These are phyloP conservation scores for Albifimbria verrucaria DNA, from an alignment of 2,329 filamentous ascomycete genomes.

Conservation along the genomic window DNA sequence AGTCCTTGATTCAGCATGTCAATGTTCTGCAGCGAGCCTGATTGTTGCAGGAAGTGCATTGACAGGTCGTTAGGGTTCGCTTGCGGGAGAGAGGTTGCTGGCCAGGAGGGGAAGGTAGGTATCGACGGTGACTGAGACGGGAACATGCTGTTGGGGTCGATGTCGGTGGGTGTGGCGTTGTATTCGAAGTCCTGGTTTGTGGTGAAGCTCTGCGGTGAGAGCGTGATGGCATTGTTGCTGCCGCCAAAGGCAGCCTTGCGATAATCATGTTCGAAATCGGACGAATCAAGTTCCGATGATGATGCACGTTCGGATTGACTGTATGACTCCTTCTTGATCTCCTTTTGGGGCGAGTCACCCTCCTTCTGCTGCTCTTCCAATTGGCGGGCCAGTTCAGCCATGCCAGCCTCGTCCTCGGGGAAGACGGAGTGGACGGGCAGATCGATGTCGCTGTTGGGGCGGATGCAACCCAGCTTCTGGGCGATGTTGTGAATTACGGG, in stretches of 20 bases:
- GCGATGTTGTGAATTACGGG: conserved; percentile 65
- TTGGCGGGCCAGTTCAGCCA: conserved; percentile 54
- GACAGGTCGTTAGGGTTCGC: conserved; percentile 18
- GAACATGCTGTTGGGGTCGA: conserved; percentile 31
- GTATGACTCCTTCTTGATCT: conserved; percentile 17
- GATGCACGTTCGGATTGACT: conserved; percentile 42
- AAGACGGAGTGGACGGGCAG: conserved; percentile 56
- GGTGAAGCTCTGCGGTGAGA: conserved; percentile 53
- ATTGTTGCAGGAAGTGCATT: conserved; percentile 41
- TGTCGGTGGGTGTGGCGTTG: conserved; percentile 27
- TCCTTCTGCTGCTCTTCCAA: conserved; percentile 45
- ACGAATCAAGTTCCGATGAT: conserved; percentile 53
- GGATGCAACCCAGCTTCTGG: conserved; percentile 60
- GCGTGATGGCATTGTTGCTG: conserved; percentile 39
- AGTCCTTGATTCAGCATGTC: conserved; percentile 47
- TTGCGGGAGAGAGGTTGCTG: conserved; percentile 11
- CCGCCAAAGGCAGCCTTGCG: conserved; percentile 43
- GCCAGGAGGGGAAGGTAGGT: conserved; percentile 28
- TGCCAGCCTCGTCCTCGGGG: conserved; percentile 58
- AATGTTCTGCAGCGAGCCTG: conserved; percentile 39
- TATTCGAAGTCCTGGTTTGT: conserved; percentile 34
- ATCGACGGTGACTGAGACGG: conserved; percentile 31
- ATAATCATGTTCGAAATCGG: conserved; percentile 54
- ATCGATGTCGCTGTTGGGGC: conserved; percentile 59
- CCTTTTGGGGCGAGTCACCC: conserved; percentile 27